These are phyloP conservation scores for Akanthomyces uredinophilus DNA, from an alignment of 2,329 filamentous ascomycete genomes.

Conservation along the genomic window DNA sequence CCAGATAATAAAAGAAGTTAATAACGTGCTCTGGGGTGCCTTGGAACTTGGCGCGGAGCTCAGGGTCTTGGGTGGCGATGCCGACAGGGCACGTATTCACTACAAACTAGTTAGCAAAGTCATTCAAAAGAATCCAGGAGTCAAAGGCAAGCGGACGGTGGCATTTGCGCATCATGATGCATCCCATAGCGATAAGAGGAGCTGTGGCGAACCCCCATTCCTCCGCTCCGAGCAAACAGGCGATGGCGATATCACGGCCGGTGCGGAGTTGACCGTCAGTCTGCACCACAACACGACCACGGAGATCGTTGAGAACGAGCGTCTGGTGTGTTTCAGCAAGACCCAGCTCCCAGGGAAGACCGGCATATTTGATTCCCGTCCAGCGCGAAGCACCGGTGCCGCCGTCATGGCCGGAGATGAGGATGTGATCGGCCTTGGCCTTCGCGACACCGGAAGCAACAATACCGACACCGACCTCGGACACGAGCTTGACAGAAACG, in stretches of 20 bases:
- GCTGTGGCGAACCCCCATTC: conserved; percentile 97
- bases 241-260: conserved; percentile 88
- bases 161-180: conserved; percentile 88
- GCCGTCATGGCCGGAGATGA: conserved; percentile 95
- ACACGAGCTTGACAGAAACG: conserved; percentile 95
- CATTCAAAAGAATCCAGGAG: background rate
- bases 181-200: conserved; percentile 93
- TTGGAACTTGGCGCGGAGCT: conserved; percentile 86
- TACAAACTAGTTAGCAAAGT: background rate
- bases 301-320: conserved; percentile 88
- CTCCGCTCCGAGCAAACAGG: conserved; percentile 92
- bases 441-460: conserved; percentile 97
- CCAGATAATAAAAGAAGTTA: conserved; percentile 98
- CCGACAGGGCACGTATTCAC: conserved; percentile 81
- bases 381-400: conserved; percentile 94
- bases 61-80: conserved; percentile 93
- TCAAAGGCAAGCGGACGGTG: conserved; percentile 28
- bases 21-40: conserved; percentile 95
- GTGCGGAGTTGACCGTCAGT: conserved; percentile 93
- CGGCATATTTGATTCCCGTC: conserved; percentile 98
- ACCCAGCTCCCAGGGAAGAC: conserved; percentile 93
- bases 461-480: conserved; percentile 94
- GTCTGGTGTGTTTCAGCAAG: conserved; percentile 97
- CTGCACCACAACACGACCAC: conserved; percentile 92
- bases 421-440: conserved; percentile 92